Conservation (phyloP, 768 basidiomycete genomes). For the Phlebiopsis flavidoalba region DNA sequence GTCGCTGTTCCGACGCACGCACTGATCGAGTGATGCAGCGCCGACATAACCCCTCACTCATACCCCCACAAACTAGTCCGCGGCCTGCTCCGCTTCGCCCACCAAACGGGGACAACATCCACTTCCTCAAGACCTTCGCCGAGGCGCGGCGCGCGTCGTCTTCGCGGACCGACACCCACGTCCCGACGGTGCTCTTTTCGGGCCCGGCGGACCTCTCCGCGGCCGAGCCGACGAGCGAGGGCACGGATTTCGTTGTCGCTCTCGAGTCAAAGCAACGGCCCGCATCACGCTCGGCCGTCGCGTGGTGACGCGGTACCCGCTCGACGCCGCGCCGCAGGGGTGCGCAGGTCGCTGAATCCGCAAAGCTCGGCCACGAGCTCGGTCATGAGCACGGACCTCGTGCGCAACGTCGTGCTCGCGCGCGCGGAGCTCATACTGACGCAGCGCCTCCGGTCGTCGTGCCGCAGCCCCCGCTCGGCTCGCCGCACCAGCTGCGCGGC, state of each 20-base stretch:
- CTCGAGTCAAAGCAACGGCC: constrained; percentile 2
- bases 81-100: constrained; percentile 6
- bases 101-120: constrained; percentile 5
- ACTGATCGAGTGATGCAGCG: not conserved
- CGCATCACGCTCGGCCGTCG: constrained; percentile 9
- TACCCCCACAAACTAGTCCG: constrained; percentile 13
- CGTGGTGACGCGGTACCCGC: constrained; percentile 9
- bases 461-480: not conserved
- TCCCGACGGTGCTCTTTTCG: constrained; percentile 12
- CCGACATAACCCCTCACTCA: constrained; percentile 9
- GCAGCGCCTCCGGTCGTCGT: not conserved
- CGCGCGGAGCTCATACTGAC: not conserved
- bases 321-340: constrained; percentile 2
- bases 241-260: constrained; percentile 6
- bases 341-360: not conserved
- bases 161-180: constrained; percentile 11
- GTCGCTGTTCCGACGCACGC: not conserved
- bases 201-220: not conserved
- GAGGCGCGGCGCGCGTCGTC: constrained; percentile 8
- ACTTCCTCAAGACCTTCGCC: constrained; percentile 12
- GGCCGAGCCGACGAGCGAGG: constrained; percentile 4
- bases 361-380: constrained; percentile 12
- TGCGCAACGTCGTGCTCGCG: constrained; percentile 10
- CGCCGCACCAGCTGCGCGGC: no score
- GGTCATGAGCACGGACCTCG: constrained; percentile 9